Evolutionary conservation across 805 yeast genomes (phyloP).

Genomic region (Kuraishia molischiana): DNA sequence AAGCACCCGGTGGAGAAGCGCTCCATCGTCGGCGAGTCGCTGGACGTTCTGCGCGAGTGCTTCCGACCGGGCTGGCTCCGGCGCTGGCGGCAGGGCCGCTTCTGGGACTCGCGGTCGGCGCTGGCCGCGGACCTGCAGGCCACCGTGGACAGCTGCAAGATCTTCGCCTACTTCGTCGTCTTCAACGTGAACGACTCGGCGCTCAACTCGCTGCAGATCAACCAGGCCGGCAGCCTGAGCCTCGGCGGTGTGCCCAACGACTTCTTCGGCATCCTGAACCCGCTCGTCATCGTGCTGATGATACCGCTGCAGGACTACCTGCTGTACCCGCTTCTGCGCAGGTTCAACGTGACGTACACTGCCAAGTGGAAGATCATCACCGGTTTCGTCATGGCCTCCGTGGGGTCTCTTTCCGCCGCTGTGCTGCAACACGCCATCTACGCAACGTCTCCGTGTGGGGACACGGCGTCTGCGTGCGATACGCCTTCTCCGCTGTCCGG

Average conservation of each 20-base stretch:
- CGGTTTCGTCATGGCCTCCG: constrained; percentile 37
- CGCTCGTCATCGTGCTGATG: constrained; percentile 39
- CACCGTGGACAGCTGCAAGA: constrained; percentile 33
- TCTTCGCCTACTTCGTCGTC: constrained; percentile 31
- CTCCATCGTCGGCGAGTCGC: constrained; percentile 26
- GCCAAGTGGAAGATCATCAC: constrained; percentile 34
- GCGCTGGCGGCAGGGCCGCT: background rate
- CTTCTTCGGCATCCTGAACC: constrained; percentile 44
- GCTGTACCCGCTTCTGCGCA: constrained; percentile 38
- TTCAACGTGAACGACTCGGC: constrained; percentile 36
- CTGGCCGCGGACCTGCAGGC: constrained; percentile 36
- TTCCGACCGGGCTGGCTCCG: background rate
- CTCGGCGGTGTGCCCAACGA: constrained; percentile 47
- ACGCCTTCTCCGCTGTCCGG: constrained; percentile 22
- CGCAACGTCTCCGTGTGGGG: constrained; percentile 34
- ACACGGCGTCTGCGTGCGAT: constrained; percentile 11
- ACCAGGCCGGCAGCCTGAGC: constrained; percentile 46
- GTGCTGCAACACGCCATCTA: constrained; percentile 38
- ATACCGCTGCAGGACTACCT: constrained; percentile 39
- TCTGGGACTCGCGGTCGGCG: constrained; percentile 1
- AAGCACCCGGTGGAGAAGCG: constrained; percentile 29
- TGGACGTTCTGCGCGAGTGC: background rate
- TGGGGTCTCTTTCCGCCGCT: constrained; percentile 40
- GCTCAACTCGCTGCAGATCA: constrained; percentile 29
- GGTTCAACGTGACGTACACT: constrained; percentile 28